Base-by-base conservation (phyloP, 2,329 filamentous ascomycete species). In the Nigrograna mackinnonii region DNA sequence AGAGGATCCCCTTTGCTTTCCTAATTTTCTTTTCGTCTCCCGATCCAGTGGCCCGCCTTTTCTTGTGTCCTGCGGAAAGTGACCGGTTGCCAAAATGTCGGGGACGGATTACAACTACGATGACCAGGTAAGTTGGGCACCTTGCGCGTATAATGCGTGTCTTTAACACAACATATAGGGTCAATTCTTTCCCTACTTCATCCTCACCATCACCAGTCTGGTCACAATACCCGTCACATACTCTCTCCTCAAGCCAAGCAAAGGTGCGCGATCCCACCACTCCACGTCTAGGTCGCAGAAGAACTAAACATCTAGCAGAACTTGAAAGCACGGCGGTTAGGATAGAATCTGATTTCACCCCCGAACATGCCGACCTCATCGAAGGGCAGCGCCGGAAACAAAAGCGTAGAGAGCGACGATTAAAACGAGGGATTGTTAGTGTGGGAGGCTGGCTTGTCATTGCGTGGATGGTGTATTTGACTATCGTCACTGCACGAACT, bases 151-250 rank as follows among this genome's bases (percentile, higher is more conserved):
- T n/a, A n/a, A n/a, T 39, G 24, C 41, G 26, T 41, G 31, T 18
- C 4, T 38, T 13, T 14, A 12, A 13, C 22, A 65, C 47, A 39
- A 11, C 5, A 2, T 13, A 13, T 47, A 94, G 83, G 91, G 91
- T 60, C 89, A 96, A 82, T 96, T 96, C 78, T 99, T 96, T 79
- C 94, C 95, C 57, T 96, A 95, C 82, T 99, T 99, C 78, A 86
- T 97, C 73, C 85, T 96, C 67, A 96, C 91, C 32, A 80, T 97
- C 62, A 84, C 87, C 50, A 85, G 86, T 63, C 83, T 99, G 55
- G 81, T 96, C 71, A 96, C 94, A 22, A 74, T 96, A 45, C 91
- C 92, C 49, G 80, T 95, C 62, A 95, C 92, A 60, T 96, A 95
- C 73, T 88, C 85, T 54, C 84, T 96, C 57, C 79, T 96, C 62